Evolutionary conservation across 2,329 filamentous ascomycete species (phyloP).

Genomic region (Phaeosphaeriaceae sp.): DNA sequence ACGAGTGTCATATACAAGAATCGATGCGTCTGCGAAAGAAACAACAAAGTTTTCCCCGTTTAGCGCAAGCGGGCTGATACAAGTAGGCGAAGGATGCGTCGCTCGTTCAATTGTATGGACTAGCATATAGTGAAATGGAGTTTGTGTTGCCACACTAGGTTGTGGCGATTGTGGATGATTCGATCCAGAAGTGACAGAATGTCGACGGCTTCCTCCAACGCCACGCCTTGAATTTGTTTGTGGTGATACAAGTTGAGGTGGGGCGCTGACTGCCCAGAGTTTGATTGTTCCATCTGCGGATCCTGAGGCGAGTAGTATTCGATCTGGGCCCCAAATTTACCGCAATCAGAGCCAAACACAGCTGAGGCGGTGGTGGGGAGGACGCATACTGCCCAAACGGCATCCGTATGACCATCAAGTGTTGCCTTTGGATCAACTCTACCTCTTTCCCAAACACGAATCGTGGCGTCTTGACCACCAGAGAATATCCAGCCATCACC

Average conservation of each 20-base stretch:
- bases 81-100: constrained; percentile 79
- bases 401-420: constrained; percentile 91
- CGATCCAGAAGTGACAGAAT: constrained; percentile 93
- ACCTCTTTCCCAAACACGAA: constrained; percentile 94
- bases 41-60: constrained; percentile 91
- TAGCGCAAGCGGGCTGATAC: constrained; percentile 85
- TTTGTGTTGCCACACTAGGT: constrained; percentile 82
- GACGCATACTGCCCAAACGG: constrained; percentile 94
- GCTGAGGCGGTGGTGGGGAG: constrained; percentile 81
- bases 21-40: constrained; percentile 86
- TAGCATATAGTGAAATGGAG: constrained; percentile 85
- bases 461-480: constrained; percentile 89
- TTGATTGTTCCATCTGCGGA: constrained; percentile 90
- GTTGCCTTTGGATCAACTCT: constrained; percentile 94
- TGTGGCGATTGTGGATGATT: constrained; percentile 91
- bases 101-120: constrained; percentile 82
- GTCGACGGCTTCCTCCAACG: constrained; percentile 76
- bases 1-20: constrained; percentile 89
- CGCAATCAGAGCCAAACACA: constrained; percentile 76
- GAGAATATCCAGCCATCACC: constrained; percentile 99
- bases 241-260: constrained; percentile 83
- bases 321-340: constrained; percentile 80
- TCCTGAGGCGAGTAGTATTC: constrained; percentile 88
- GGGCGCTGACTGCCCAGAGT: constrained; percentile 92
- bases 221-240: constrained; percentile 74